Evolutionary conservation across 225 moss, liverwort and hornwort genomes (phyloP).

Genomic region (Physcomitrellopsis africana): DNA sequence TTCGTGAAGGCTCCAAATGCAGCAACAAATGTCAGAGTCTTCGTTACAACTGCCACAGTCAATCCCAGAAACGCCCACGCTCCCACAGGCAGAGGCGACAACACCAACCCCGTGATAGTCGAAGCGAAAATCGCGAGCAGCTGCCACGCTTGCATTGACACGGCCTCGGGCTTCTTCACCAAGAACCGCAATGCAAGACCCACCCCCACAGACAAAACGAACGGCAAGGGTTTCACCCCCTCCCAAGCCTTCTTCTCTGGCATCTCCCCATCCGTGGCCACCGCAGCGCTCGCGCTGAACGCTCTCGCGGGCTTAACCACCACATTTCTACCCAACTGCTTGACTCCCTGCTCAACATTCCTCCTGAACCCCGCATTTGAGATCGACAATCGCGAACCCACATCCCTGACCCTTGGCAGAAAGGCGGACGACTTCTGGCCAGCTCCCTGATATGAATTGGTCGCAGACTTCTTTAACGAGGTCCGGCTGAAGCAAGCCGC

Average conservation of each 20-base stretch:
- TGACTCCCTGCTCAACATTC: background rate
- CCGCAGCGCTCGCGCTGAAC: constrained; percentile 28
- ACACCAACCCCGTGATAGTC: constrained; percentile 89
- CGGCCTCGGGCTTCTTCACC: constrained; percentile 72
- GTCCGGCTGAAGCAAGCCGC: background rate
- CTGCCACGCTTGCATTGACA: constrained; percentile 93
- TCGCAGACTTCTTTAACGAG: no score
- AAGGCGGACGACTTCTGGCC: no score
- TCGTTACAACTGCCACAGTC: constrained; percentile 85
- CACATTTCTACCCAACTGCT: constrained; percentile 13
- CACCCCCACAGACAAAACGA: constrained; percentile 69
- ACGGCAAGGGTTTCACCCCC: constrained; percentile 83
- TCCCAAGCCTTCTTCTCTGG: constrained; percentile 41
- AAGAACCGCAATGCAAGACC: constrained; percentile 80
- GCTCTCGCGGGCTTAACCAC: constrained; percentile 4
- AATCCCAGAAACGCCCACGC: constrained; percentile 96
- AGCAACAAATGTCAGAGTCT: constrained; percentile 71
- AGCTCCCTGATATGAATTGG: no score
- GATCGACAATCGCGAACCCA: constrained; percentile 31
- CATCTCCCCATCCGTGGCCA: constrained; percentile 17
- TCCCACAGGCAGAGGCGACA: constrained; percentile 93
- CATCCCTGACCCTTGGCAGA: constrained; percentile 13
- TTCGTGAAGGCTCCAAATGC: constrained; percentile 96
- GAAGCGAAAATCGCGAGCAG: constrained; percentile 91
- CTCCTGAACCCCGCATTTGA: background rate